Percentiles rank a stretch among this genome's conserved stretches.
These are phyloP conservation scores for Dentipellis fragilis DNA, from an alignment of 768 basidiomycete species.

Conservation along the genomic window DNA sequence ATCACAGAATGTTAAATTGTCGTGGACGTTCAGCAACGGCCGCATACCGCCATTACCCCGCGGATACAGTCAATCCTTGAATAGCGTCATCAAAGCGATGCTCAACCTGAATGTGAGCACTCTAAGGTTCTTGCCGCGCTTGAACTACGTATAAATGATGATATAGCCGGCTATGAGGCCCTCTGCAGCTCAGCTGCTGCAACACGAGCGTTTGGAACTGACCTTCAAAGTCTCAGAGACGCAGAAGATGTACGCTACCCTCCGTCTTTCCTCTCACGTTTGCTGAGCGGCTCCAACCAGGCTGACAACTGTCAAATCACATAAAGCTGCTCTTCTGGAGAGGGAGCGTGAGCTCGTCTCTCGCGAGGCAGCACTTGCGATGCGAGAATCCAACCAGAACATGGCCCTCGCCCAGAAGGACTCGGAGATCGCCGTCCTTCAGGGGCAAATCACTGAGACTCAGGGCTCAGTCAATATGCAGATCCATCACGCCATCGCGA, in stretches of 20 bases:
- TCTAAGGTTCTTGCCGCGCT: background rate
- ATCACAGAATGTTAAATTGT: background rate
- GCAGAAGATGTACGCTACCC: constrained; percentile 57
- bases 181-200: constrained; percentile 69
- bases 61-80: constrained; percentile 67
- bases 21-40: constrained; percentile 44
- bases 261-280: background rate
- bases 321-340: constrained; percentile 42
- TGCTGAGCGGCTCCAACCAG: constrained; percentile 23
- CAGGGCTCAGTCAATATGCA: constrained; percentile 17
- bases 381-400: constrained; percentile 44
- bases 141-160: background rate
- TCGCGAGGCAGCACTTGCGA: constrained; percentile 44
- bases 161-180: constrained; percentile 78
- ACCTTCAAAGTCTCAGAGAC: constrained; percentile 66
- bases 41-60: constrained; percentile 86
- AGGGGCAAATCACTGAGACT: constrained; percentile 17
- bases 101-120: constrained; percentile 64
- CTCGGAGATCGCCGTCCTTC: constrained; percentile 41
- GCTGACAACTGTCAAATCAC: constrained; percentile 52
- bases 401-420: constrained; percentile 47
- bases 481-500: constrained; percentile 46
- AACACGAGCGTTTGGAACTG: constrained; percentile 67
- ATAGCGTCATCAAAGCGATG: constrained; percentile 79
- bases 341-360: constrained; percentile 57